Percentiles rank a stretch among this genome's conserved stretches.
These are phyloP conservation scores for Mycena polygramma DNA, from an alignment of 768 basidiomycete species.

Conservation along the genomic window DNA sequence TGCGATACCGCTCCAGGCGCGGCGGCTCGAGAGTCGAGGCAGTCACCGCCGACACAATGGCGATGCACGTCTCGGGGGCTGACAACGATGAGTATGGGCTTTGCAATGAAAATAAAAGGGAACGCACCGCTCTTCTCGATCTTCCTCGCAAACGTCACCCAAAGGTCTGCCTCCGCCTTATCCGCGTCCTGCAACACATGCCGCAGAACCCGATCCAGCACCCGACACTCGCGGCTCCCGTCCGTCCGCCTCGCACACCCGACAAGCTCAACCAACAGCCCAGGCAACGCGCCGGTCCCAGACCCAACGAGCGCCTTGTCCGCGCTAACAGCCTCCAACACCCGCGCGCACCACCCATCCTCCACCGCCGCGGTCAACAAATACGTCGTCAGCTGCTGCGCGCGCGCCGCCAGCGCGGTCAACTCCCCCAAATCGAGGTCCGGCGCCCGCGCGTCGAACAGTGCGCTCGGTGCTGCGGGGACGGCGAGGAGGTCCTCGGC, in stretches of 20 bases:
- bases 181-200: conserved; percentile 71
- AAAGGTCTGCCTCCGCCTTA: conserved; percentile 77
- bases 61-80: conserved; percentile 82
- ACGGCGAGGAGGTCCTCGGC: conserved; percentile 72
- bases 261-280: conserved; percentile 49
- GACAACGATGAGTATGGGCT: background rate
- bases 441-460: conserved; percentile 55
- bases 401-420: conserved; percentile 57
- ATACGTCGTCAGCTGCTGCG: conserved; percentile 72
- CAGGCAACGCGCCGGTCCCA: conserved; percentile 41
- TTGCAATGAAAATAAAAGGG: background rate
- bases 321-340: conserved; percentile 51
- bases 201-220: conserved; percentile 72
- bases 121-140: conserved; percentile 72
- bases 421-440: conserved; percentile 50
- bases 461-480: conserved; percentile 60
- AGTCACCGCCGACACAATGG: conserved; percentile 73
- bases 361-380: conserved; percentile 64
- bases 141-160: conserved; percentile 79
- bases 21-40: conserved; percentile 75
- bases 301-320: conserved; percentile 39
- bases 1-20: conserved; percentile 84
- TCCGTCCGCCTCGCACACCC: conserved; percentile 53
- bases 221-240: conserved; percentile 65
- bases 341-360: conserved; percentile 64